A percentile compares a stretch with the other conserved stretches of the same genome.
Evolutionary conservation across 1,139 yeast species (phyloP).

Genomic region (Yamadazyma songkhlaensis): DNA sequence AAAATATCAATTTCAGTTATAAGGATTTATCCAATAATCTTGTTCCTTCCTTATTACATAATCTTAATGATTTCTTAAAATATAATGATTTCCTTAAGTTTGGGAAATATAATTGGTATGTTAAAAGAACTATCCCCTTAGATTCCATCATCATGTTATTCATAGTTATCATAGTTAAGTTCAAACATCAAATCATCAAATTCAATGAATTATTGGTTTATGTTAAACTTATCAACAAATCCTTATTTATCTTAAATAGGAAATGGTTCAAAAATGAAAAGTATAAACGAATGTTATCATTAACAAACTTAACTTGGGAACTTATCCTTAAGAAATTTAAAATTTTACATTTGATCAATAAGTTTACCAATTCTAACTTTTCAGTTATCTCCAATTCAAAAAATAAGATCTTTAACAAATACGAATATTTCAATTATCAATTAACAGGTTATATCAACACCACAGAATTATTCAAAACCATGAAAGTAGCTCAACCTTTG

Average conservation of each 20-base stretch:
- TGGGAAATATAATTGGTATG: slow-evolving; percentile 58
- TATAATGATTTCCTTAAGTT: slow-evolving; percentile 47
- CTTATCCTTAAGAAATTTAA: slow-evolving; percentile 37
- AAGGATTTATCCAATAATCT: slow-evolving; percentile 51
- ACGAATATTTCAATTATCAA: slow-evolving; percentile 42
- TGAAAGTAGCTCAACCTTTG: slow-evolving; percentile 45
- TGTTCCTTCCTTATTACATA: slow-evolving; percentile 57
- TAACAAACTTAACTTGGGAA: slow-evolving; percentile 46
- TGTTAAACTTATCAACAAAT: slow-evolving; percentile 41
- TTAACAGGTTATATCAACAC: slow-evolving; percentile 38
- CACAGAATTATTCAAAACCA: slow-evolving; percentile 39
- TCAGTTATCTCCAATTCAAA: slow-evolving; percentile 13
- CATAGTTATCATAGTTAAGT: slow-evolving; percentile 51
- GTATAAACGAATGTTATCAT: slow-evolving; percentile 43
- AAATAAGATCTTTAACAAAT: slow-evolving; percentile 16
- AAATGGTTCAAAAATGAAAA: slow-evolving; percentile 50
- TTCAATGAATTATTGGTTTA: slow-evolving; percentile 31
- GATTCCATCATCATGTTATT: slow-evolving; percentile 56
- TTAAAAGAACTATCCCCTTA: slow-evolving; percentile 56
- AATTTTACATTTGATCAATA: slow-evolving; percentile 29
- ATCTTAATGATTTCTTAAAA: slow-evolving; percentile 51
- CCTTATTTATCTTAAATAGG: slow-evolving; percentile 40
- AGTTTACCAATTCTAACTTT: slow-evolving; percentile 22
- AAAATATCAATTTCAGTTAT: slow-evolving; percentile 38
- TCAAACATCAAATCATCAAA: slow-evolving; percentile 44